Base-by-base conservation (phyloP, 345 rosid genomes). In the Cardamine chenopodiifolia region DNA sequence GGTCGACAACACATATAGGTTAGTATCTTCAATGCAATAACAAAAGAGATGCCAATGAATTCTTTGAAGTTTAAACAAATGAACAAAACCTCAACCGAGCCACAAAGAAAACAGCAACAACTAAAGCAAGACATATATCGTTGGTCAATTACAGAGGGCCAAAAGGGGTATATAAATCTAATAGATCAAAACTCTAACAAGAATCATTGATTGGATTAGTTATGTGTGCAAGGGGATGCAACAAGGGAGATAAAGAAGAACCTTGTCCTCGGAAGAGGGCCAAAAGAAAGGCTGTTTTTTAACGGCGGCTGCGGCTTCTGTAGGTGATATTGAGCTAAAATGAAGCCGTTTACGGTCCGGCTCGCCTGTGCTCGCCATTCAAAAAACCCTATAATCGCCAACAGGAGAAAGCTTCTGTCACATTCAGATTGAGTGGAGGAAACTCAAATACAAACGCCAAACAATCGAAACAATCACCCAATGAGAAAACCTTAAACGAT, bases 361-460 rank as follows among this genome's bases (percentile, higher is more conserved):
- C 82, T 93, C 97, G 26, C 90, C 98, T 8, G 91, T 84, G 81
- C 96, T 93, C 86, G 89, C 97, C 98, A 93, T 93, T 72, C 58
- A 75, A 70, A 70, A 78, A 82, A 79, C 86, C 84, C 85, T 86
- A 80, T 45, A 77, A 49, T 66, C 75, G 15, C 71, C 73, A 62
- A 68, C 55, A 49, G 40, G 57, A 25, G 13, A 31, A 50, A 77
- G 35, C 64, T 62, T 64, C 45, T 31, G 63, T 66, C 77, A 78
- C 50, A 39, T 57, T 78, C 57, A 70, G 40, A 63, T 15, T 61
- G 77, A 58, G 64, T 20, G 50, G 20, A 53, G 9, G 34, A 20
- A 13, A 12, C 57, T 32, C 62, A 2, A 53, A 20, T 53, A 68
- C 66, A 71, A 28, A 62, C 34, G 18, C 59, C 18, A 62, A 44